Evolutionary conservation across 352 stramenopile genomes (phyloP).

Genomic region (Pythium angustatum): DNA sequence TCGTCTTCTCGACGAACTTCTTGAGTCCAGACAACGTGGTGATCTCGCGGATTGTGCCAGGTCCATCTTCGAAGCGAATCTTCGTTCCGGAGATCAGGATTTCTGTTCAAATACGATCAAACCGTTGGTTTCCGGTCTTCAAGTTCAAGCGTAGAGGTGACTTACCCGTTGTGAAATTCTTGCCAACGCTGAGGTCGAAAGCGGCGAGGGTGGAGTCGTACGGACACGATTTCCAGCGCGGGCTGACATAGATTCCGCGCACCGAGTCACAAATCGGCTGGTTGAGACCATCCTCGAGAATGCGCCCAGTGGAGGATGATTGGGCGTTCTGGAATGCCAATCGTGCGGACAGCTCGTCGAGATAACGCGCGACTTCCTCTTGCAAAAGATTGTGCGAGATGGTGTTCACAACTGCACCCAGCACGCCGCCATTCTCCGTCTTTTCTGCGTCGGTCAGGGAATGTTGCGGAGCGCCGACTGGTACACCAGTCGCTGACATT

Average conservation of each 20-base stretch:
- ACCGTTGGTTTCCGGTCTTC: neutral
- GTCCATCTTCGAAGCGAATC: slow-evolving; percentile 70
- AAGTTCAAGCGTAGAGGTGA: too few relatives aligned
- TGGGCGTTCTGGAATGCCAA: slow-evolving; percentile 65
- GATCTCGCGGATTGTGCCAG: slow-evolving; percentile 58
- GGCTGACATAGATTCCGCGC: slow-evolving; percentile 70
- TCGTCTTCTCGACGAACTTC: slow-evolving; percentile 70
- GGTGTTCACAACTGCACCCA: slow-evolving; percentile 62
- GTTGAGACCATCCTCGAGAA: slow-evolving; percentile 75
- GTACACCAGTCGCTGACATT: slow-evolving; percentile 30
- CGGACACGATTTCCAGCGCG: slow-evolving; percentile 80
- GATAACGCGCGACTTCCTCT: slow-evolving; percentile 65
- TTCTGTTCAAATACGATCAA: slow-evolving; percentile 36
- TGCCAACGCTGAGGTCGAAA: slow-evolving; percentile 82
- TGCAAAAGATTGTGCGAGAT: slow-evolving; percentile 82
- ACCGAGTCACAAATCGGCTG: slow-evolving; percentile 86
- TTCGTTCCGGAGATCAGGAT: slow-evolving; percentile 76
- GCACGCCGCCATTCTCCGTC: slow-evolving; percentile 41
- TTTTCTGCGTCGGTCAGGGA: slow-evolving; percentile 36
- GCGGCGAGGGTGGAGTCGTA: slow-evolving; percentile 76
- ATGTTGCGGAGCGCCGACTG: slow-evolving; percentile 11
- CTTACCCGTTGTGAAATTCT: slow-evolving; percentile 75
- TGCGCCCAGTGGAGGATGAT: slow-evolving; percentile 52
- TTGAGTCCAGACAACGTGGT: slow-evolving; percentile 58
- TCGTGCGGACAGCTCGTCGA: slow-evolving; percentile 67